Evolutionary conservation across 2,329 filamentous ascomycete genomes (phyloP), one percentile per base, ranked within the genome.

Genomic region (Venturia oleaginea): DNA sequence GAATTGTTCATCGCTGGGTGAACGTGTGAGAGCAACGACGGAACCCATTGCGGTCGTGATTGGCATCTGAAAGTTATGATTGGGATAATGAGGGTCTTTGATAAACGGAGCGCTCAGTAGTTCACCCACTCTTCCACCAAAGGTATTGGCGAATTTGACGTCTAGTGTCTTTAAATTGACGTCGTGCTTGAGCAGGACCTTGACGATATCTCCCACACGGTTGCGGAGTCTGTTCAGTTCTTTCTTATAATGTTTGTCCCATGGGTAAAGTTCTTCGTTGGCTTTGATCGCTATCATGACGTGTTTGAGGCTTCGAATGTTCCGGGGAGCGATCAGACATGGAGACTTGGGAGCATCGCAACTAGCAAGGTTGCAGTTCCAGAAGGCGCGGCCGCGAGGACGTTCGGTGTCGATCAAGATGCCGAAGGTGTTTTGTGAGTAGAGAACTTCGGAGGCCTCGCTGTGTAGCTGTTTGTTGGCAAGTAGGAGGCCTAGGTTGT

Each of bases 381-480:
- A 30, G 17, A 51, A 27, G 46, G 6, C 22, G 19, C 43, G 43
- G 22, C 15, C 13, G 6, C 19, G 43, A 10, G n/a, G 22, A 5
- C 43, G 19, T 27, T 22, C 22, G 2, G 6, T 24, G 13, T 48
- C 43, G 13, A 48, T 13, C 8, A 51, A 13, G 22, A 30, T 51
- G 8, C 22, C 46, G 19, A 51, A 51, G 22, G 22, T 13, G 7
- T 59, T 38, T 2, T 8, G 3, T 3, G 55, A 59, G 30, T 37
- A 59, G 55, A 59, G 22, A 13, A 59, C 30, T 59, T 59, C 17
- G 19, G 30, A 10, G n/a, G 30, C 55, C 30, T 37, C 30, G 7
- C 13, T 27, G n/a, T 59, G 54, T 3, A 59, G 11, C 34, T 59
- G 54, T 59, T 34, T 59, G 17, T 59, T 59, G 54, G 54, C 54